Percentiles rank a stretch among this genome's conserved stretches.
phyloP scores from a whole-genome alignment of 768 basidiomycete species.

The Russula lepida region DNA sequence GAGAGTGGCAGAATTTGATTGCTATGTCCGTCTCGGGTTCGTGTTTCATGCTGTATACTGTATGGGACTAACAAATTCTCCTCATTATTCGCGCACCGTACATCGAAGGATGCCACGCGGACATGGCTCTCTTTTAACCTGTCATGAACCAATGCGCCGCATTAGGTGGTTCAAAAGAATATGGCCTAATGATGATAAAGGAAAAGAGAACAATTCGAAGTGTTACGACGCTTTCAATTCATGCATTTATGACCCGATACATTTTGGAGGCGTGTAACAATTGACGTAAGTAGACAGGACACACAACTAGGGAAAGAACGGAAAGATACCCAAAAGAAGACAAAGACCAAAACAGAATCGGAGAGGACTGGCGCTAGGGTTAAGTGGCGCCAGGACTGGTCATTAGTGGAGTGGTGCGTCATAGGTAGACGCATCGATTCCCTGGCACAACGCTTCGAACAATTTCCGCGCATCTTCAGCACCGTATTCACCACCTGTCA shows the following conservation, averaged over 20 bases:
- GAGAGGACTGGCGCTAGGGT: not conserved
- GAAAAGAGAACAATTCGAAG: not conserved
- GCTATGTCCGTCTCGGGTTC: too few species aligned
- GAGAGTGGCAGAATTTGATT: too few species aligned
- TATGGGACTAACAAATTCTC: too few species aligned
- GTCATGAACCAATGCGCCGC: not conserved
- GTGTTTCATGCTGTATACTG: too few species aligned
- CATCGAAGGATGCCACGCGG: too few species aligned
- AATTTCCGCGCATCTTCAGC: conserved; percentile 42
- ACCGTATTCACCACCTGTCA: conserved; percentile 40
- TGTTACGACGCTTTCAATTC: not conserved
- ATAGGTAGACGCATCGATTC: conserved; percentile 36
- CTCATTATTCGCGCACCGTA: too few species aligned
- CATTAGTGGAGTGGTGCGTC: conserved; percentile 23
- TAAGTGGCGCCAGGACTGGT: not conserved
- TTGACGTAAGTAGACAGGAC: not conserved
- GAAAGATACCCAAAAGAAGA: not conserved
- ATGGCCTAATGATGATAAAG: not conserved
- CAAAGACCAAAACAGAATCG: not conserved
- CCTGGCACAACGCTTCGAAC: conserved; percentile 42
- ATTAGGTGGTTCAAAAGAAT: not conserved
- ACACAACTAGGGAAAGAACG: not conserved
- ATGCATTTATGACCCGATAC: not conserved
- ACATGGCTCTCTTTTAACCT: not conserved
- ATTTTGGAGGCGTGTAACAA: not conserved